Evolutionary conservation across 1,284 basidiomycete genomes (phyloP), one percentile per base, ranked within the genome.

Genomic region (Tetrapyrgos nigripes): DNA sequence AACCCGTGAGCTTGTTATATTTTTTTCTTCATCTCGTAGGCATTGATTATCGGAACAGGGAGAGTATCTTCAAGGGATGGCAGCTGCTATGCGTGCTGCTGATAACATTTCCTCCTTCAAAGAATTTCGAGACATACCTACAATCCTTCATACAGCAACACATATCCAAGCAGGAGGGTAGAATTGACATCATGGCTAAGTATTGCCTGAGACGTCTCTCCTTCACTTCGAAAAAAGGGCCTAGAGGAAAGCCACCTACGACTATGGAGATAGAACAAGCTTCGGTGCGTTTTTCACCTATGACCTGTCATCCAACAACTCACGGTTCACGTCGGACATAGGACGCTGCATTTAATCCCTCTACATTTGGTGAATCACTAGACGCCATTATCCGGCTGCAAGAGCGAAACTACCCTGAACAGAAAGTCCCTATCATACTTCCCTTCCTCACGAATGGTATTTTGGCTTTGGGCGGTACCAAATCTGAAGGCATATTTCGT

Each of bases 271-370:
- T 97, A 55, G 93, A 94, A 75, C 93, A 90, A 10, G 94, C 93
- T 24, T 90, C 92, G 48, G 90, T 91, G 66, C 65, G 86, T 79
- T 40, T 31, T 26, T 23, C 11, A 1, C 10, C 24, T 43, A 13
- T 47, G 21, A 52, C 58, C 17, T 46, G 13, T 46, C 9, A 3
- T n/a, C 8, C 24, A 31, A 33, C 24, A 33, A 17, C 37, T 40
- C 14, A 40, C 19, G 11, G 26, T 26, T 33, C 14, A 17, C 21
- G 19, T 50, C 37, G 3, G 40, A 47, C 62, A 21, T 66, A 92
- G 87, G 93, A 96, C 68, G 93, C 93, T 27, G 94, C 95, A 1
- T 97, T 97, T 76, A 92, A 95, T 65, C 94, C 94, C 0, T 94
- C 92, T 1, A 95, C 93, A 0, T 97, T 97, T 68, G 94, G 94